These are phyloP conservation scores for Strobilomyces dryophilus DNA, from an alignment of 768 basidiomycete species.

Conservation along the genomic window DNA sequence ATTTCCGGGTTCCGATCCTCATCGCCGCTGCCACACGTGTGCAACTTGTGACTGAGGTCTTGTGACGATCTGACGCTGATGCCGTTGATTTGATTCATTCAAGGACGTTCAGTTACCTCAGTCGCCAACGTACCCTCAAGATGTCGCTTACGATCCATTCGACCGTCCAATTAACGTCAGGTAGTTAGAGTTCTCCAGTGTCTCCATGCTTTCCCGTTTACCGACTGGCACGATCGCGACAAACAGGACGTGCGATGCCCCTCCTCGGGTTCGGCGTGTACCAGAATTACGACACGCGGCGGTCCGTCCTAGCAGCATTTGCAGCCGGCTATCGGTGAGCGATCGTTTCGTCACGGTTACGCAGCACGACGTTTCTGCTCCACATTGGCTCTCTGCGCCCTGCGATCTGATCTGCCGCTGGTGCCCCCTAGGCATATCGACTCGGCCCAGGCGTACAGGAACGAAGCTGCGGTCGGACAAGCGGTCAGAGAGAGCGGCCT, in stretches of 20 bases:
- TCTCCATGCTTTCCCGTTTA: neutral
- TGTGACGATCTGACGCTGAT: constrained; percentile 3
- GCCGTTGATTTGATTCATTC: constrained; percentile 4
- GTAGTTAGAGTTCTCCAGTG: constrained; percentile 21
- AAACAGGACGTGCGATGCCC: constrained; percentile 54
- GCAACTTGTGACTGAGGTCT: neutral
- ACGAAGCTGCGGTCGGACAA: constrained; percentile 58
- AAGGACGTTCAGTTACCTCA: constrained; percentile 15
- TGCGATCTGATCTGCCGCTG: neutral
- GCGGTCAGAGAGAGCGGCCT: constrained; percentile 56
- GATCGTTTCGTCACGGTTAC: neutral
- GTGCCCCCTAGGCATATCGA: constrained; percentile 56
- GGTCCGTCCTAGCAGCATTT: constrained; percentile 59
- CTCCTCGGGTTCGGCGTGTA: constrained; percentile 69
- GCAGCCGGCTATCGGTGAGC: constrained; percentile 59
- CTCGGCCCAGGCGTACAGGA: constrained; percentile 65
- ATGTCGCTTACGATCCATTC: constrained; percentile 32
- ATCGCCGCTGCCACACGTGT: neutral
- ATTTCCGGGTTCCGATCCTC: constrained; percentile 7
- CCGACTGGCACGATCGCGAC: constrained; percentile 1
- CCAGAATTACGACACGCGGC: constrained; percentile 53
- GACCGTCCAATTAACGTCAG: constrained; percentile 33
- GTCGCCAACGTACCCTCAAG: neutral
- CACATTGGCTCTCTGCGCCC: neutral
- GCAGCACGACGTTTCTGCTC: neutral